phyloP scores from a whole-genome alignment of 345 rosid species.

The Populus deltoides region DNA sequence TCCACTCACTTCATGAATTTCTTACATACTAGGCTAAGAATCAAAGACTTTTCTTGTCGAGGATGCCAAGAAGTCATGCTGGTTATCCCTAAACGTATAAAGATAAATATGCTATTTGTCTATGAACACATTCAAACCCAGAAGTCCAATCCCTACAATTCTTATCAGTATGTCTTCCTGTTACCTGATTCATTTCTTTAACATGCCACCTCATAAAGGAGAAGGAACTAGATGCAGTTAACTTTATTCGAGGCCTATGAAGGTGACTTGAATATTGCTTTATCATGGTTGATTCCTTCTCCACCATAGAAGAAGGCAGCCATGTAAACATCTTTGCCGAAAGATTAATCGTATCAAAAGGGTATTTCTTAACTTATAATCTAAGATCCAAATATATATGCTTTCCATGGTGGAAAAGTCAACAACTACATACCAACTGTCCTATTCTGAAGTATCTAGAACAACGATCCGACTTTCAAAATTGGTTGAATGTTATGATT shows the following conservation, averaged over 20 bases:
- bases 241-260: not conserved
- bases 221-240: not conserved
- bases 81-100: not conserved
- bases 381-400: not conserved
- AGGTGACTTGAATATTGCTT: not conserved
- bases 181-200: not conserved
- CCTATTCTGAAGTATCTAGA: not conserved
- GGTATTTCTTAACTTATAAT: not conserved
- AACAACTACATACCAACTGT: not conserved
- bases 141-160: not conserved
- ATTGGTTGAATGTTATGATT: too few species aligned
- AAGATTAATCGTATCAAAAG: not conserved
- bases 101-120: not conserved
- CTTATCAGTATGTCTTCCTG: not conserved
- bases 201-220: not conserved
- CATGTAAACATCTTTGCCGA: not conserved
- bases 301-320: not conserved
- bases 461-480: not conserved
- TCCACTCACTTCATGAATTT: not conserved
- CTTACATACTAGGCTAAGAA: not conserved
- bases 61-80: not conserved
- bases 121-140: not conserved
- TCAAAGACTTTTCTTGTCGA: not conserved
- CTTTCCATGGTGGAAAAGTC: not conserved
- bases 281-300: not conserved